Conservation (phyloP, 345 rosid species). For the Sisymbrium altissimum region DNA sequence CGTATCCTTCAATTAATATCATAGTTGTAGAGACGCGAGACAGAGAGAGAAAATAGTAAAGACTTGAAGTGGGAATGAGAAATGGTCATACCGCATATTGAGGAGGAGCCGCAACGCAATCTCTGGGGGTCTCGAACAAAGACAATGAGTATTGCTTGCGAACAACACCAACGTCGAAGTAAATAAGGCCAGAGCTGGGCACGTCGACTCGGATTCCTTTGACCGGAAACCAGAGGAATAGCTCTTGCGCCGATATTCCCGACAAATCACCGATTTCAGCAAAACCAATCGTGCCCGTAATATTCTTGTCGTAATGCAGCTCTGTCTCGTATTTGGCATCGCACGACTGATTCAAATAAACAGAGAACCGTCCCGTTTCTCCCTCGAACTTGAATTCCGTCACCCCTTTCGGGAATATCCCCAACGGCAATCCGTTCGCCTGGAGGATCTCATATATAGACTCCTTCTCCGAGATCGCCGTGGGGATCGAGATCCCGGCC, state of each 20-base stretch:
- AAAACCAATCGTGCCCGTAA: conserved; percentile 57
- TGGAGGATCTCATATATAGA: conserved; percentile 61
- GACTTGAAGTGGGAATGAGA: too few species aligned
- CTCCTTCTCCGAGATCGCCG: conserved; percentile 19
- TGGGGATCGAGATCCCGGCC: conserved; percentile 19
- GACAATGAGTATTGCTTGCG: conserved; percentile 81
- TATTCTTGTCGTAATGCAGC: conserved; percentile 72
- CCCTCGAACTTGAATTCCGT: conserved; percentile 44
- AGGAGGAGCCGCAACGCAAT: conserved; percentile 47
- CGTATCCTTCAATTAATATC: too few species aligned
- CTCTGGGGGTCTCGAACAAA: conserved; percentile 76
- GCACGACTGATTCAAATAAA: conserved; percentile 70
- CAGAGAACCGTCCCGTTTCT: conserved; percentile 60
- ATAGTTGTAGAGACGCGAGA: too few species aligned
- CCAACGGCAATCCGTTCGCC: conserved; percentile 68
- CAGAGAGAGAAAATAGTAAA: too few species aligned
- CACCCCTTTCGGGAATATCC: conserved; percentile 80
- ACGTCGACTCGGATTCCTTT: conserved; percentile 77
- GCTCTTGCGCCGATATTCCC: conserved; percentile 80
- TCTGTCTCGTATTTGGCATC: conserved; percentile 84
- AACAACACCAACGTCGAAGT: conserved; percentile 88
- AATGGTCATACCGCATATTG: conserved; percentile 24
- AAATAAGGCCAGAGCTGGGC: conserved; percentile 82
- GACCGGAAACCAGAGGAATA: conserved; percentile 89
- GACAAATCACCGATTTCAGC: conserved; percentile 62